Base-by-base conservation (phyloP, 1,284 basidiomycete species). In the Exobasidium rhododendri region DNA sequence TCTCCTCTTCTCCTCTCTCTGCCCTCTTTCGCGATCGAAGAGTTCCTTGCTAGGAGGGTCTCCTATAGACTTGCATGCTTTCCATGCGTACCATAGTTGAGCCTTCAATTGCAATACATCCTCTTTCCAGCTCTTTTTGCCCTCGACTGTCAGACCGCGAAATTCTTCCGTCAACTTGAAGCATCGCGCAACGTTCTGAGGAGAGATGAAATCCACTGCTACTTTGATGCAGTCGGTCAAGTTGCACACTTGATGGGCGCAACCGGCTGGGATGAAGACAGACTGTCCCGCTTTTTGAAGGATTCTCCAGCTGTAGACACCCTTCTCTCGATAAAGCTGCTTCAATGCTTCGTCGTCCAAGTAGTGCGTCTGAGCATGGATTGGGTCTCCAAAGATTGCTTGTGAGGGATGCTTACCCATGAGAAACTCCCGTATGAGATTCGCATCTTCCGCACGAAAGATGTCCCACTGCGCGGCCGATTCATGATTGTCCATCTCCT, bases 231-330 rank as follows among this genome's bases (percentile, higher is more conserved):
- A 94, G 79, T 96, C 92, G 11, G 91, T 84, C 32, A 94, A 82
- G 74, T 94, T 93, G 74, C 87, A 86, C 5, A 91, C 89, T 84
- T 94, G 91, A 81, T 96, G 92, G 0, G 93, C 92, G 80, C 91
- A 96, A 32, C 94, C 93, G 1, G 93, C 93, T 2, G 93, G 93
- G 69, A 97, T 92, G 79, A 97, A 94, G 11, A 97, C 88, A 0
- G 91, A 93, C 73, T 97, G 89, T n/a, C 92, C 92, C 1, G 89
- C 89, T 68, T 85, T 85, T 80, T 97, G 94, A 81, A 92, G 92
- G 30, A 96, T 85, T 57, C 92, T 82, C 82, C 88, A 89, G 67
- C 89, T 89, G 79, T 82, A 85, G 44, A 97, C 89, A 2, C 87
- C 87, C 63, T 85, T 84, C 68, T 85, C 81, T 6, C 87, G 84